Percentiles rank a stretch among this genome's conserved stretches.
Evolutionary conservation across 2,329 filamentous ascomycete species (phyloP).

Genomic region (Nigrospora oryzae): DNA sequence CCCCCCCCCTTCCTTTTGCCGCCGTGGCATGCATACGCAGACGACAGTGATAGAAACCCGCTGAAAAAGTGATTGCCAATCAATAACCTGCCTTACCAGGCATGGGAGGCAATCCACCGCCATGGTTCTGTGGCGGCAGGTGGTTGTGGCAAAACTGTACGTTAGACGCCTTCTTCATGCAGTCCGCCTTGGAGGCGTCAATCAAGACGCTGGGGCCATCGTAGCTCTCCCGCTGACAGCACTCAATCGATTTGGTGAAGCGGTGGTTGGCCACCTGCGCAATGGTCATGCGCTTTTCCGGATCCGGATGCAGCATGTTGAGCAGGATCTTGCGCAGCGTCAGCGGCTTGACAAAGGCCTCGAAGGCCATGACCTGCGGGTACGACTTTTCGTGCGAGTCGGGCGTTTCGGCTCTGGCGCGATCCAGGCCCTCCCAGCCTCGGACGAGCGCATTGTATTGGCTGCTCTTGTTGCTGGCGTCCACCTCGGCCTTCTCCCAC

Average conservation of each 20-base stretch:
- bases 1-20: too few species aligned
- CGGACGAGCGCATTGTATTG: conserved; percentile 55
- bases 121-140: conserved; percentile 36
- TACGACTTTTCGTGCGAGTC: conserved; percentile 51
- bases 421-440: conserved; percentile 63
- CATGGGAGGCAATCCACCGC: conserved; percentile 43
- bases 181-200: conserved; percentile 51
- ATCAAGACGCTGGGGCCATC: conserved; percentile 52
- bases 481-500: conserved; percentile 59
- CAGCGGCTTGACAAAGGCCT: conserved; percentile 56
- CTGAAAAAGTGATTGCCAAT: background rate
- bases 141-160: conserved; percentile 54
- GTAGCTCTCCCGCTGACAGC: conserved; percentile 66
- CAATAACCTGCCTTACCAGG: conserved; percentile 47
- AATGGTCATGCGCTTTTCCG: conserved; percentile 61
- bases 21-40: too few species aligned
- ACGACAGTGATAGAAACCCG: too few species aligned
- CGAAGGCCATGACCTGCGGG: conserved; percentile 57
- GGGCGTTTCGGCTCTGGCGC: conserved; percentile 32
- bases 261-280: conserved; percentile 59
- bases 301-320: conserved; percentile 77
- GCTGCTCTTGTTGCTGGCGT: conserved; percentile 35
- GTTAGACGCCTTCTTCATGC: conserved; percentile 29
- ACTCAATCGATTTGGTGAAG: conserved; percentile 70
- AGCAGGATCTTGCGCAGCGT: conserved; percentile 64